Percentiles rank a stretch among this genome's conserved stretches.
These are phyloP conservation scores for Russula griseocarnosa DNA, from an alignment of 768 basidiomycete species.

Conservation along the genomic window DNA sequence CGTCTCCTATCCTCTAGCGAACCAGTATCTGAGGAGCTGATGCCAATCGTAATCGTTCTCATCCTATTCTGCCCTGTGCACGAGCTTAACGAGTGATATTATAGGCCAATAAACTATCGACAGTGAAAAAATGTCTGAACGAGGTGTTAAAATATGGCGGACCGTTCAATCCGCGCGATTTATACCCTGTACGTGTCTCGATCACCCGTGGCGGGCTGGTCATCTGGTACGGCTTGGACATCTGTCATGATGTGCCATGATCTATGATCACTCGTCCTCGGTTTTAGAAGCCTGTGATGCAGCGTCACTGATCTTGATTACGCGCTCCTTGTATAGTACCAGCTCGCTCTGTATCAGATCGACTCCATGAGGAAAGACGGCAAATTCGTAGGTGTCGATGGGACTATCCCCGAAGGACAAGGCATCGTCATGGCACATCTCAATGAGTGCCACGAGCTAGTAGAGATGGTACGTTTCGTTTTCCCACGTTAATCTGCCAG, in stretches of 20 bases:
- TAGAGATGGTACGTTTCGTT: conserved; percentile 75
- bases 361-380: conserved; percentile 91
- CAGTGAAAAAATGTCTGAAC: conserved; percentile 94
- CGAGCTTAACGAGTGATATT: background rate
- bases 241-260: conserved; percentile 9
- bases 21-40: conserved; percentile 96
- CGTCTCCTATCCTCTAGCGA: conserved; percentile 89
- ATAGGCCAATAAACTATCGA: conserved; percentile 93
- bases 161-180: conserved; percentile 84
- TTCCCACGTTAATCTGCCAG: background rate
- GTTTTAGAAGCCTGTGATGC: background rate
- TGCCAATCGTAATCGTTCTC: conserved; percentile 71
- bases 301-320: conserved; percentile 7
- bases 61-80: background rate
- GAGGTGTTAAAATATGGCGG: conserved; percentile 95
- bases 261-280: background rate
- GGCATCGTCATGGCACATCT: conserved; percentile 94
- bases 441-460: conserved; percentile 91
- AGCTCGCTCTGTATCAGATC: conserved; percentile 91
- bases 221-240: conserved; percentile 5
- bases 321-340: conserved; percentile 56
- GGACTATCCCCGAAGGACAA: conserved; percentile 90
- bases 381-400: conserved; percentile 85
- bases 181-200: conserved; percentile 73
- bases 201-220: background rate